Percentiles rank a stretch among this genome's conserved stretches.
Evolutionary conservation across 1,139 yeast genomes (phyloP).

Genomic region (Waltiozyma sp.): DNA sequence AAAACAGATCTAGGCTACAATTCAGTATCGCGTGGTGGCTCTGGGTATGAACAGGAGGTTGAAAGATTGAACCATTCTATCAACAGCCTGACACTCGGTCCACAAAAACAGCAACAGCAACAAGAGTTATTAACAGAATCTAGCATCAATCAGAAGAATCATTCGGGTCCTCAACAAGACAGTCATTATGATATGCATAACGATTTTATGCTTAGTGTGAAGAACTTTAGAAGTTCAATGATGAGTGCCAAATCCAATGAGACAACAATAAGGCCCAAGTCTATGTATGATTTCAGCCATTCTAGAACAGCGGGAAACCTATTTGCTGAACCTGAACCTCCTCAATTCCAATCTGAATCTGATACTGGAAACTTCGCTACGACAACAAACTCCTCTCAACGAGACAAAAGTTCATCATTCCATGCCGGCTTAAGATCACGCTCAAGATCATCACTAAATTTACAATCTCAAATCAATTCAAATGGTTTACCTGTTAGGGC

Average conservation of each 20-base stretch:
- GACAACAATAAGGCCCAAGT: conserved; percentile 28
- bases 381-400: too few species aligned
- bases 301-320: too few species aligned
- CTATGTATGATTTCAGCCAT: conserved; percentile 23
- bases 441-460: conserved; percentile 18
- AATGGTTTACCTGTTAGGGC: conserved; percentile 27
- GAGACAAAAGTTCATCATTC: conserved; percentile 20
- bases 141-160: neutral
- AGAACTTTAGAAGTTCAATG: conserved; percentile 21
- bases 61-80: neutral
- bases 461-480: conserved; percentile 18
- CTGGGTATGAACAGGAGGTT: neutral
- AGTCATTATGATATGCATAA: conserved; percentile 1
- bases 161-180: conserved; percentile 2
- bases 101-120: too few species aligned
- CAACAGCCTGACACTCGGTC: too few species aligned
- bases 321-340: too few species aligned
- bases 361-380: too few species aligned
- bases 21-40: too few species aligned
- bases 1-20: too few species aligned
- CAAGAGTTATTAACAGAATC: too few species aligned
- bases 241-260: conserved; percentile 18
- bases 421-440: conserved; percentile 16
- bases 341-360: too few species aligned
- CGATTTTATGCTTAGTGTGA: conserved; percentile 2